Conservation (phyloP, 768 basidiomycete species). For the Ramaria rubella region DNA sequence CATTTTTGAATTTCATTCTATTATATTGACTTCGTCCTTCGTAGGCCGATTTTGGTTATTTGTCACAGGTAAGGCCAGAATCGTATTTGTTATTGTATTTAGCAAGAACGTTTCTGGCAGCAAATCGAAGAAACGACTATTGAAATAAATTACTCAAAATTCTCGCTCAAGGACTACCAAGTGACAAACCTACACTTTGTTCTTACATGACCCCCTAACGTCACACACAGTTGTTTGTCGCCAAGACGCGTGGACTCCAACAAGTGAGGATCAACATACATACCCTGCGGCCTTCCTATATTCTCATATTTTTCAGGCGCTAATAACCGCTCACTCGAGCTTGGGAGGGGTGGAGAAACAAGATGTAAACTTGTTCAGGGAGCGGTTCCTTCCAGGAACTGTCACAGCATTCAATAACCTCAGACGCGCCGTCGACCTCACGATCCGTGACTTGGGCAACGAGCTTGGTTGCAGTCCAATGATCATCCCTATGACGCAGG, state of each 20-base stretch:
- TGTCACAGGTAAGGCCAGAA: conserved; percentile 13
- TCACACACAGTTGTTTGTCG: conserved; percentile 12
- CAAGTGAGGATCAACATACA: too few relatives aligned
- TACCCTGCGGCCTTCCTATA: neutral
- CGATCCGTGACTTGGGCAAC: conserved; percentile 15
- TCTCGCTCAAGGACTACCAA: conserved; percentile 17
- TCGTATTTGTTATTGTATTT: neutral
- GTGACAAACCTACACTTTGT: too few relatives aligned
- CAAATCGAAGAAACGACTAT: conserved; percentile 20
- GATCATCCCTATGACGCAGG: conserved; percentile 7
- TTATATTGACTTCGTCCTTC: neutral
- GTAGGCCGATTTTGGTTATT: conserved; percentile 25
- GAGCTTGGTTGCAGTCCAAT: conserved; percentile 13
- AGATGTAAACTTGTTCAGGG: conserved; percentile 16
- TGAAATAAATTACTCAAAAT: conserved; percentile 25
- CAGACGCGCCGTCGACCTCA: conserved; percentile 16
- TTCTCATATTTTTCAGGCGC: conserved; percentile 11
- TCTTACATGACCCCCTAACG: too few relatives aligned
- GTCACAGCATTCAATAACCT: conserved; percentile 14
- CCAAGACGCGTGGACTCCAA: conserved; percentile 18
- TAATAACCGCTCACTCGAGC: conserved; percentile 20
- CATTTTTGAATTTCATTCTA: neutral
- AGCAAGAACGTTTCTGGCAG: conserved; percentile 6
- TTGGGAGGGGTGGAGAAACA: conserved; percentile 15
- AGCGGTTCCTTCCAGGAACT: conserved; percentile 16